phyloP scores from a whole-genome alignment of 768 basidiomycete genomes.

The Suillus hirtellus region DNA sequence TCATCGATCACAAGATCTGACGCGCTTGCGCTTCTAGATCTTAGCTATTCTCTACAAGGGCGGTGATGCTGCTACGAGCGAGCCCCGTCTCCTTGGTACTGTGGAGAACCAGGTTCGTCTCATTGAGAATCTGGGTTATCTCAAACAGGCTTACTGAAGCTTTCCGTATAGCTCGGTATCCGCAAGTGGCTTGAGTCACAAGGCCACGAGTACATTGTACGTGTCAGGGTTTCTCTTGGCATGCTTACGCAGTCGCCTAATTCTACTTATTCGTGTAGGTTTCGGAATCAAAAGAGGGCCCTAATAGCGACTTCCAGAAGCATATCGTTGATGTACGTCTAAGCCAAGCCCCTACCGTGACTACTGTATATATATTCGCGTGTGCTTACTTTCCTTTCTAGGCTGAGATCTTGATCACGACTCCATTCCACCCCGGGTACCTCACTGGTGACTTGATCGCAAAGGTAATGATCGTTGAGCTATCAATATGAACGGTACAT shows the following conservation, averaged over 20 bases:
- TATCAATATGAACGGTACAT: constrained; percentile 6
- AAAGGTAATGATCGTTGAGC: constrained; percentile 43
- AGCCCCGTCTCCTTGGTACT: constrained; percentile 78
- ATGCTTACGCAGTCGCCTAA: constrained; percentile 9
- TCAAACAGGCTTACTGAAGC: background rate
- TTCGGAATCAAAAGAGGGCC: constrained; percentile 80
- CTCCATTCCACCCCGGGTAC: constrained; percentile 87
- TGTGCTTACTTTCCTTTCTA: constrained; percentile 29
- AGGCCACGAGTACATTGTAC: constrained; percentile 76
- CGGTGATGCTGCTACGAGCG: constrained; percentile 60
- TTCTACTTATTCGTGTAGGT: constrained; percentile 43
- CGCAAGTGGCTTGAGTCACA: constrained; percentile 63
- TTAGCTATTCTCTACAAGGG: constrained; percentile 77
- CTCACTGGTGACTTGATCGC: constrained; percentile 71
- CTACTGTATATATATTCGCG: constrained; percentile 12
- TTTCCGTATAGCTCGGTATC: constrained; percentile 61
- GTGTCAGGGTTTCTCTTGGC: constrained; percentile 18
- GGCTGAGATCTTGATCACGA: constrained; percentile 82
- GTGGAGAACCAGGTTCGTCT: constrained; percentile 69
- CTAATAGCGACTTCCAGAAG: constrained; percentile 80
- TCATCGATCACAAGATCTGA: background rate
- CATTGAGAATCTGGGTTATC: background rate
- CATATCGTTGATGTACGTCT: constrained; percentile 71
- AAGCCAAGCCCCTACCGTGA: background rate
- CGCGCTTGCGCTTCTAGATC: constrained; percentile 42